Conservation (phyloP, 2,329 filamentous ascomycete species). For the Colletotrichum cereale region DNA sequence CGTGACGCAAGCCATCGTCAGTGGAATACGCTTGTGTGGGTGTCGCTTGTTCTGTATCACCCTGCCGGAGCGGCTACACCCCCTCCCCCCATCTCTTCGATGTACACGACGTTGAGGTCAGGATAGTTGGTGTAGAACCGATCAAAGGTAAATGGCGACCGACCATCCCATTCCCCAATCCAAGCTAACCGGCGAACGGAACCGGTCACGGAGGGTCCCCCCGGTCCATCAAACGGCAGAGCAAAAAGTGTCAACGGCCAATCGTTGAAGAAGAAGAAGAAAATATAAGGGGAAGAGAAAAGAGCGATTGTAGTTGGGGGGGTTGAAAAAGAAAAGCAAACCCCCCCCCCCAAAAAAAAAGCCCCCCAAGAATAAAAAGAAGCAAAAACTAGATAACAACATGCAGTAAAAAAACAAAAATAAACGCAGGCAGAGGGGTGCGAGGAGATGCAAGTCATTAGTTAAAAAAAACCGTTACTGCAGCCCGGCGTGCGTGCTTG, state of each 20-base stretch:
- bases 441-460: neutral
- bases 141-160: slow-evolving; percentile 5
- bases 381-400: too few species aligned
- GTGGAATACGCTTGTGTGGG: slow-evolving; percentile 35
- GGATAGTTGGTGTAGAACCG: slow-evolving; percentile 8
- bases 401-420: neutral
- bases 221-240: neutral
- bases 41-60: slow-evolving; percentile 24
- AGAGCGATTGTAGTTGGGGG: neutral
- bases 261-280: neutral
- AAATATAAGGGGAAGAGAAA: neutral
- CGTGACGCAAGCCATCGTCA: slow-evolving; percentile 38
- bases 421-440: neutral
- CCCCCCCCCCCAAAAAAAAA: too few species aligned
- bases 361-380: neutral
- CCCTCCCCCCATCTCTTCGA: neutral
- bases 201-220: neutral
- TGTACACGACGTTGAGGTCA: slow-evolving; percentile 6
- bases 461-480: neutral
- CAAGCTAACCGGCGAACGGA: neutral
- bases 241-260: neutral
- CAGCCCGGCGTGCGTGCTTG: slow-evolving; percentile 3
- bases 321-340: neutral
- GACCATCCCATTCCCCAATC: neutral
- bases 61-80: neutral